These are phyloP conservation scores for Lantana camara DNA, from an alignment of 257 asterid species.

Conservation along the genomic window DNA sequence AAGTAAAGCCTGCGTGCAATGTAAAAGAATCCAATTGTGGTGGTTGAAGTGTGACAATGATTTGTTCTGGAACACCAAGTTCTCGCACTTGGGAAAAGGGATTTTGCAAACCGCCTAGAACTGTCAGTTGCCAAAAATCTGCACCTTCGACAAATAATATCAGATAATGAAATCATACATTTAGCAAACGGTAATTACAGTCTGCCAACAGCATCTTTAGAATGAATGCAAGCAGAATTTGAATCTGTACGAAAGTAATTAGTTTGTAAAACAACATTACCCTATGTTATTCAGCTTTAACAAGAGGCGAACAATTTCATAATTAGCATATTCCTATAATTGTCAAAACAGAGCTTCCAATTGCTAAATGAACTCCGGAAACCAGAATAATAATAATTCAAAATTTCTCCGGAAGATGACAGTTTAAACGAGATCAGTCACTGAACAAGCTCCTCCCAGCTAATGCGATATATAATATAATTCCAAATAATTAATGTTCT, in stretches of 20 bases:
- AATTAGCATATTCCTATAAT: background rate
- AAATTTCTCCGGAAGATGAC: constrained; percentile 4
- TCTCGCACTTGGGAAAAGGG: constrained; percentile 41
- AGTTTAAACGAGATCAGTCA: background rate
- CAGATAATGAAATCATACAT: constrained; percentile 13
- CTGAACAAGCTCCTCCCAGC: constrained; percentile 20
- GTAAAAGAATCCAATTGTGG: constrained; percentile 39
- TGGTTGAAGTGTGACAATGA: constrained; percentile 24
- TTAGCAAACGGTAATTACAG: constrained; percentile 3
- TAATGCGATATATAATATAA: background rate
- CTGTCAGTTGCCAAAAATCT: constrained; percentile 48
- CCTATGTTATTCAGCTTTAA: background rate
- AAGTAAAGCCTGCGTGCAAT: constrained; percentile 37
- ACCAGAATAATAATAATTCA: background rate
- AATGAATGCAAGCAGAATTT: background rate
- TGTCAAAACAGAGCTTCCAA: background rate
- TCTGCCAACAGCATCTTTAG: constrained; percentile 6
- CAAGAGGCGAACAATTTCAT: background rate
- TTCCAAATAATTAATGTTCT: background rate
- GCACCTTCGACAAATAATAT: constrained; percentile 28
- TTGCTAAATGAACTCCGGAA: background rate
- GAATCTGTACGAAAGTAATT: background rate
- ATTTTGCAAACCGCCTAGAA: constrained; percentile 48
- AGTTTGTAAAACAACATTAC: background rate
- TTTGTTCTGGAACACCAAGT: constrained; percentile 35